Conservation (phyloP, 192 early-diverging fungal genomes). For the Linnemannia zychae region DNA sequence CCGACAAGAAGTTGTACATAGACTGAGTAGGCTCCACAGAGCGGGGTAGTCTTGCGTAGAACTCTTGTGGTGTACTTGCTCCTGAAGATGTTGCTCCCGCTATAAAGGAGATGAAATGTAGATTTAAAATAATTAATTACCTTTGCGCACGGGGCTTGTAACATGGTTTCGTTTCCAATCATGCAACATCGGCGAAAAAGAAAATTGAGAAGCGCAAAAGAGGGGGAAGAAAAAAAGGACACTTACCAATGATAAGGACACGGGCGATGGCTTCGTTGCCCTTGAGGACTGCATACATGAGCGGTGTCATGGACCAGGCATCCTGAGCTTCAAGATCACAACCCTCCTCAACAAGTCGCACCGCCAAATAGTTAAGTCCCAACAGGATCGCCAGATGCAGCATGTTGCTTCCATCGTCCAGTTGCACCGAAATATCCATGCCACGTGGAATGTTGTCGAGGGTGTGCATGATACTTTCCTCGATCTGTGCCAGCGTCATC, state of each 20-base stretch:
- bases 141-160: not conserved
- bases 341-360: constrained; percentile 37
- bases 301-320: constrained; percentile 31
- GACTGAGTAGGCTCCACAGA: not conserved
- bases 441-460: constrained; percentile 20
- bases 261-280: constrained; percentile 36
- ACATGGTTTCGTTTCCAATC: too few relatives aligned
- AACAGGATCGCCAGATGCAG: constrained; percentile 39
- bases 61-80: constrained; percentile 36
- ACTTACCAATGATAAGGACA: constrained; percentile 35
- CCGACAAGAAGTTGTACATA: constrained; percentile 19
- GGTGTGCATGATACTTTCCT: constrained; percentile 32
- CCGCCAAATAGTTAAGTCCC: constrained; percentile 15
- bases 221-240: not conserved
- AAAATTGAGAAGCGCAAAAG: not conserved
- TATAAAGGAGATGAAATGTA: not conserved
- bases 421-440: constrained; percentile 45
- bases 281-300: constrained; percentile 44
- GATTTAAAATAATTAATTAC: not conserved
- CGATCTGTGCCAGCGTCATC: constrained; percentile 29
- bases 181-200: not conserved
- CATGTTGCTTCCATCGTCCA: constrained; percentile 49
- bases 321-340: constrained; percentile 46
- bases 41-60: constrained; percentile 16
- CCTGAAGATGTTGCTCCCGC: constrained; percentile 45